phyloP scores from a whole-genome alignment of 495 filamentous ascomycete species.

The Ramalina peruviana region DNA sequence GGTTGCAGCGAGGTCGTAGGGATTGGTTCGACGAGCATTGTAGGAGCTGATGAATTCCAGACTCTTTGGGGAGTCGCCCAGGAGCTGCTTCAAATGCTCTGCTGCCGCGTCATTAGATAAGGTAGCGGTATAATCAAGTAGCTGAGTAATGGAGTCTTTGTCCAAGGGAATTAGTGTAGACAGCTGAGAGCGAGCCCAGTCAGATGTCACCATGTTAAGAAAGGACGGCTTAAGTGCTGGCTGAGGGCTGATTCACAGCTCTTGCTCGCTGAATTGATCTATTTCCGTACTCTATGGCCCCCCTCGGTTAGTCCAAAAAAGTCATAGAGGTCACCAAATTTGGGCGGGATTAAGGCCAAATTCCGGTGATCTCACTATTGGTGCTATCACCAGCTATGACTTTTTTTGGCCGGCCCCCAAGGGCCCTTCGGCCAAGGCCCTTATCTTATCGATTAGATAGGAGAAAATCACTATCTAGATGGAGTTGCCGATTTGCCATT shows the following conservation, averaged over 20 bases:
- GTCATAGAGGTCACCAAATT: too few relatives aligned
- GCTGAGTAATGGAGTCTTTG: conserved; percentile 64
- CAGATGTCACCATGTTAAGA: conserved; percentile 5
- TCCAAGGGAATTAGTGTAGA: conserved; percentile 69
- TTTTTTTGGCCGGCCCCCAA: too few relatives aligned
- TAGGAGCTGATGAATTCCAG: conserved; percentile 89
- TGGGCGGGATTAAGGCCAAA: too few relatives aligned
- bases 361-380: too few relatives aligned
- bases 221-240: neutral
- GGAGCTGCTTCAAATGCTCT: conserved; percentile 72
- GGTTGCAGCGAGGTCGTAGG: conserved; percentile 11
- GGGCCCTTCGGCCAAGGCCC: too few relatives aligned
- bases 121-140: conserved; percentile 63
- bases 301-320: too few relatives aligned
- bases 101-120: conserved; percentile 60
- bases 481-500: too few relatives aligned
- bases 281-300: too few relatives aligned
- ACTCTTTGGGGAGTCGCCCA: conserved; percentile 73
- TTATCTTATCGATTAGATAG: too few relatives aligned
- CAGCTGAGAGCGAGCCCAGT: conserved; percentile 55
- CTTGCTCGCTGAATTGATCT: too few relatives aligned
- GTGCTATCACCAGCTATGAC: too few relatives aligned
- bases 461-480: too few relatives aligned
- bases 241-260: neutral
- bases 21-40: conserved; percentile 48